phyloP scores from a whole-genome alignment of 1,284 basidiomycete genomes.

The Polyporus tsugae region DNA sequence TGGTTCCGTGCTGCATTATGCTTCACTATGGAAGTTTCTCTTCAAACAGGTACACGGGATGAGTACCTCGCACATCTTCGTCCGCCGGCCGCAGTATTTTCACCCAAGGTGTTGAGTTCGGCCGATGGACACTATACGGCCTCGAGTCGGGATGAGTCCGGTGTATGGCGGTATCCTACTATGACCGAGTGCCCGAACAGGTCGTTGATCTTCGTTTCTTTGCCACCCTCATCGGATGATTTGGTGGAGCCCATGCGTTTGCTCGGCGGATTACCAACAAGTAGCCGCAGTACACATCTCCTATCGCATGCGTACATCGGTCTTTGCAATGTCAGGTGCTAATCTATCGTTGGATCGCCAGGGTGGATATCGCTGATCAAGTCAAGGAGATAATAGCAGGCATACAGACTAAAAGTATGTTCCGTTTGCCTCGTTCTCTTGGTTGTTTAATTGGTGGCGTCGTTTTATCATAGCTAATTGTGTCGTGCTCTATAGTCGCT shows the following conservation, averaged over 20 bases:
- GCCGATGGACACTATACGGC: neutral
- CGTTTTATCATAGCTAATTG: conserved; percentile 22
- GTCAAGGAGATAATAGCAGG: conserved; percentile 81
- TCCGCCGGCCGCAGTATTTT: neutral
- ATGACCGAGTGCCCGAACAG: neutral
- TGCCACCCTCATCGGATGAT: neutral
- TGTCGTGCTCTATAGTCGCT: conserved; percentile 58
- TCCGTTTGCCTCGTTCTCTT: conserved; percentile 24
- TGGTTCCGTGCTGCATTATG: neutral
- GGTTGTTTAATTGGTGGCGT: neutral
- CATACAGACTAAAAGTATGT: conserved; percentile 83
- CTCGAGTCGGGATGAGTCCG: neutral
- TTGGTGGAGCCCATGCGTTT: conserved; percentile 5
- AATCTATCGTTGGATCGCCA: conserved; percentile 44
- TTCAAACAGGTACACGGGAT: neutral
- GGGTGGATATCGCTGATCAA: conserved; percentile 92
- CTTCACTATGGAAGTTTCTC: neutral
- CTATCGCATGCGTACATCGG: conserved; percentile 4
- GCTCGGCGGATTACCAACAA: conserved; percentile 5
- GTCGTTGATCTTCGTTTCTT: neutral
- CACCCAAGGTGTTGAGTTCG: neutral
- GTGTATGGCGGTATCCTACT: neutral
- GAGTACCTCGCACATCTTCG: neutral
- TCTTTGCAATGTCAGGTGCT: conserved; percentile 18
- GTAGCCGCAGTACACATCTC: conserved; percentile 8